Base-by-base conservation (phyloP, 179 eudicot species). In the Vitellaria paradoxa region DNA sequence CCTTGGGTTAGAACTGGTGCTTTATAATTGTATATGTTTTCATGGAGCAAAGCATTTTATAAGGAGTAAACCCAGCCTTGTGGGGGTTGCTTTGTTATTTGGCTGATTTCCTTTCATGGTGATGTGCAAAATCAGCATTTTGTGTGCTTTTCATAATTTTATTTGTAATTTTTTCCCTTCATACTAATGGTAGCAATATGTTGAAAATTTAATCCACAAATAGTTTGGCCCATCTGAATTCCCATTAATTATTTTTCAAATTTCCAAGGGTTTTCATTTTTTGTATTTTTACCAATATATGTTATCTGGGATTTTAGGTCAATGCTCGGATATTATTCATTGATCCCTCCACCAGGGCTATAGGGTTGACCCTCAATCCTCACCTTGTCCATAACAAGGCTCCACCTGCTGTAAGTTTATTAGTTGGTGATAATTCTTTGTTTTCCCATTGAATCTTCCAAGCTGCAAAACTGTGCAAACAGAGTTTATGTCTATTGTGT, bases 261-360 rank as follows among this genome's bases (percentile, higher is more conserved):
- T 62, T 45, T 73, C 10, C 21, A 17, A 17, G 55, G 15, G 42
- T 57, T 73, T 18, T 52, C 37, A 30, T 30, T 15, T 14, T 73
- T 60, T 60, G 0, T 74, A 30, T 46, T 21, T 66, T 57, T 21
- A 24, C 61, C 61, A 11, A 21, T 40, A 20, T 64, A 61, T 75
- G 17, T 76, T 47, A 9, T 79, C 65, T 60, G 73, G 67, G 63
- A 77, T 30, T 30, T 74, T 76, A 93, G 98, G 92, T 93, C 76
- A 91, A 89, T 85, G 98, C 99, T 46, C 96, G 99, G 70, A 88
- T 96, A 79, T 88, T 96, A 76, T 96, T 96, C 77, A 81, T 96
- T 76, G 99, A 96, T 85, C 99, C 98, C 55, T 87, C 92, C 77
- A 92, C 94, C 24, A 92, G 99, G 82, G 99, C 99, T 74, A 85